Evolutionary conservation across 2,329 filamentous ascomycete genomes (phyloP), one percentile per base, ranked within the genome.

Genomic region (Didymosphaeria variabile): DNA sequence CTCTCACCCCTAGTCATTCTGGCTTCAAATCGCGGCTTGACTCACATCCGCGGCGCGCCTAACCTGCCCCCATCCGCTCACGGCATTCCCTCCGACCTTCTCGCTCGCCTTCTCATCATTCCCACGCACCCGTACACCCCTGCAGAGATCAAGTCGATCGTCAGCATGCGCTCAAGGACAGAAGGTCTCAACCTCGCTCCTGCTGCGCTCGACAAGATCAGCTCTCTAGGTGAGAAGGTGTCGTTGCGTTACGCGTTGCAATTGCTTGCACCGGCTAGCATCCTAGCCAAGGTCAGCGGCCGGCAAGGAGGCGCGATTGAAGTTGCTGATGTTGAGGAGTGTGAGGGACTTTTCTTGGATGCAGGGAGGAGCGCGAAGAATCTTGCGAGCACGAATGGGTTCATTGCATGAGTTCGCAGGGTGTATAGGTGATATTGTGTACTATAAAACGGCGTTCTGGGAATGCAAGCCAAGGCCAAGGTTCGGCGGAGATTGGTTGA

Each of bases 1-100:
- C 96, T 99, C 74, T 94, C 94, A 1, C 95, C 95, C 60, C 97
- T 99, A 74, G 95, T 99, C 63, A 95, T 99, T 68, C 90, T 99
- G 63, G 95, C 95, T 61, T 98, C 95, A 45, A 99, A 99, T 83
- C 91, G 95, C 73, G 95, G 95, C 78, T 90, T 94, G 84, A 94
- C 92, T 67, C 91, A 93, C 67, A 95, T 99, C 76, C 92, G 93
- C 71, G 94, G 94, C 75, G 87, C 91, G 70, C 88, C 92, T 78
- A 85, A 91, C 70, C 70, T 79, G 52, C 82, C 75, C 10, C 67
- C 76, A 0, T 93, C 93, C 58, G 92, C 95, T 4, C 95, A 99
- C 81, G 95, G 95, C 74, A 90, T 99, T 69, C 95, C 95, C 17
- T 88, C 94, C 10, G 95, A 99, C 79, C 93, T 99, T 69, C 87